Evolutionary conservation across 768 basidiomycete genomes (phyloP).

Genomic region (Dictyophora rubrovolvata): DNA sequence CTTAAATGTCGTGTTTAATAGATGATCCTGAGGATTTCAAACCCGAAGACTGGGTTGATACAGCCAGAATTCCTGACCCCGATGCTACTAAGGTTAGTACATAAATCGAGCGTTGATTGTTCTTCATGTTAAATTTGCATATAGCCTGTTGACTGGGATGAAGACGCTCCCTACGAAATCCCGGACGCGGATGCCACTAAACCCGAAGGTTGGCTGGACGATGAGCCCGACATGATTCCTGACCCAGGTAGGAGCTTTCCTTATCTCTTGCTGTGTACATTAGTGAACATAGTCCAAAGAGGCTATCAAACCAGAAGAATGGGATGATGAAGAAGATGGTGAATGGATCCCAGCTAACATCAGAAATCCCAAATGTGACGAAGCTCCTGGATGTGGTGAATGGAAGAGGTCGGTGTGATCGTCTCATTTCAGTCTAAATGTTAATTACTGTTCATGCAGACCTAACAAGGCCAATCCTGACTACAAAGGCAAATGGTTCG

Average conservation of each 20-base stretch:
- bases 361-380: conserved; percentile 82
- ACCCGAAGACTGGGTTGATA: conserved; percentile 89
- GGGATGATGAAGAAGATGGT: conserved; percentile 99
- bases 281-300: conserved; percentile 31
- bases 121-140: neutral
- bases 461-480: conserved; percentile 84
- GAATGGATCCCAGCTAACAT: conserved; percentile 93
- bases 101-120: neutral
- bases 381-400: conserved; percentile 88
- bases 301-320: conserved; percentile 94
- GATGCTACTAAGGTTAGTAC: conserved; percentile 66
- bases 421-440: neutral
- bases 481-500: conserved; percentile 98
- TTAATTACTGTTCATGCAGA: conserved; percentile 25
- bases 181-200: conserved; percentile 76
- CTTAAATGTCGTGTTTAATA: conserved; percentile 1
- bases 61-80: conserved; percentile 74
- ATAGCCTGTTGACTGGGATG: conserved; percentile 95
- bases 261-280: neutral
- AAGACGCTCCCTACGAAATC: conserved; percentile 90
- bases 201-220: conserved; percentile 93
- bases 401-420: conserved; percentile 62
- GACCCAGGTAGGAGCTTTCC: conserved; percentile 60
- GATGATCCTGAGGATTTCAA: conserved; percentile 88
- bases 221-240: conserved; percentile 69